Evolutionary conservation across 2,329 filamentous ascomycete genomes (phyloP).

Genomic region (Drechslera avenae): DNA sequence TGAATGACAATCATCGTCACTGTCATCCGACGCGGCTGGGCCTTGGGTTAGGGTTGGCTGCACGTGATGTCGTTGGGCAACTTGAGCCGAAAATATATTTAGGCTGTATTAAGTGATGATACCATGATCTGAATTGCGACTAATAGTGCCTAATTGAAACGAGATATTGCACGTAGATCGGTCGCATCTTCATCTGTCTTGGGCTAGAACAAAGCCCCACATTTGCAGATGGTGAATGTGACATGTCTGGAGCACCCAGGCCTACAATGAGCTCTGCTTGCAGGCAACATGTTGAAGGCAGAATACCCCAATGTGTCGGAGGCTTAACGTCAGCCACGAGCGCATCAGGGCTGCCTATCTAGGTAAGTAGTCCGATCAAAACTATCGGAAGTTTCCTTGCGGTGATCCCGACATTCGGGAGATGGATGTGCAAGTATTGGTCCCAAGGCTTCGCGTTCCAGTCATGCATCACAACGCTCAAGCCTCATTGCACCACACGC

Average conservation of each 20-base stretch:
- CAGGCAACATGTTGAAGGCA: too few species aligned
- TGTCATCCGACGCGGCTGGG: neutral
- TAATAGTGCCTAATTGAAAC: conserved; percentile 2
- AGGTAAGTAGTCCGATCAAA: neutral
- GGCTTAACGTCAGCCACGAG: too few species aligned
- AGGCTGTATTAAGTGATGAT: too few species aligned
- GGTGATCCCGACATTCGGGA: too few species aligned
- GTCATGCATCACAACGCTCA: neutral
- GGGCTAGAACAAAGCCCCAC: conserved; percentile 7
- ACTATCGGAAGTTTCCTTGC: too few species aligned
- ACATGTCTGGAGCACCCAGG: neutral
- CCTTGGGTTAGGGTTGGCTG: conserved; percentile 3
- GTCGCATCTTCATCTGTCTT: conserved; percentile 10
- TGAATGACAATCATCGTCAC: too few species aligned
- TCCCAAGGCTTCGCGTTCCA: neutral
- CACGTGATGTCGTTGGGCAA: neutral
- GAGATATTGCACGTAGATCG: conserved; percentile 16
- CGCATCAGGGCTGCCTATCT: too few species aligned
- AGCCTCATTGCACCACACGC: neutral
- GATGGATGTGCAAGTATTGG: too few species aligned
- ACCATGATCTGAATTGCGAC: too few species aligned
- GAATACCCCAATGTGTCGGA: too few species aligned
- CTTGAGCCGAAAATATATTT: too few species aligned
- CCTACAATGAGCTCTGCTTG: neutral
- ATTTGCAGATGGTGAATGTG: neutral